Base-by-base conservation (phyloP, 768 basidiomycete species). In the Punctularia strigosozonata region DNA sequence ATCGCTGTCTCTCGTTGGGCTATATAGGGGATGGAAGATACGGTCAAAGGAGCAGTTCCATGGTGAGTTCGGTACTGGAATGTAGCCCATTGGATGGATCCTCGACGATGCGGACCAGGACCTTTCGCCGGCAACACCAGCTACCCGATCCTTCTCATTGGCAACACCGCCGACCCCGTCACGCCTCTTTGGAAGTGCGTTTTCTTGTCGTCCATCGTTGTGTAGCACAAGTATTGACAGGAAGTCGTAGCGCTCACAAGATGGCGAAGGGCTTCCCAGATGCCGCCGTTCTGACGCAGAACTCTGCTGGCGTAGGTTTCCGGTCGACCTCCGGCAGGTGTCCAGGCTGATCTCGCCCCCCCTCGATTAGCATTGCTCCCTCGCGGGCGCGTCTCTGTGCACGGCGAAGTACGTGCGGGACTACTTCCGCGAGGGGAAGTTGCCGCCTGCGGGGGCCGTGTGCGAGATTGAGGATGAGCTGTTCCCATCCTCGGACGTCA, bases 81-180 rank as follows among this genome's bases (percentile, higher is more conserved):
- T 25, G 17, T 13, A 23, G 17, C 17, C 28, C 21, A 10, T 22
- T 5, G 12, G 22, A n/a, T 24, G 5, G 4, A 37, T 22, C 8
- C 13, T 23, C 24, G 19, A 24, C 25, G 20, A 25, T 32, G 13
- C 4, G 3, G 5, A 4, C n/a, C 24, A 39, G 45, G 41, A 1
- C 20, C 45, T 12, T n/a, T n/a, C n/a, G n/a, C n/a, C n/a, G n/a
- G n/a, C n/a, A 48, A 55, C 35, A 55, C 55, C 2, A 49, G 52
- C 37, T 50, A 43, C 38, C 54, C 54, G 5, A 21, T 57, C 13
- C 40, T 57, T 2, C 20, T 57, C 14, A 41, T 52, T n/a, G 50
- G 53, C 5, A 55, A 51, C 21, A 54, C 47, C 10, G 50, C 50
- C 22, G 53, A 52, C 47, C 42, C 41, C 15, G 33, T 41, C 3